These are phyloP conservation scores for Pseudonitzschia pungens DNA, from an alignment of 108 stramenopile species.

Conservation along the genomic window DNA sequence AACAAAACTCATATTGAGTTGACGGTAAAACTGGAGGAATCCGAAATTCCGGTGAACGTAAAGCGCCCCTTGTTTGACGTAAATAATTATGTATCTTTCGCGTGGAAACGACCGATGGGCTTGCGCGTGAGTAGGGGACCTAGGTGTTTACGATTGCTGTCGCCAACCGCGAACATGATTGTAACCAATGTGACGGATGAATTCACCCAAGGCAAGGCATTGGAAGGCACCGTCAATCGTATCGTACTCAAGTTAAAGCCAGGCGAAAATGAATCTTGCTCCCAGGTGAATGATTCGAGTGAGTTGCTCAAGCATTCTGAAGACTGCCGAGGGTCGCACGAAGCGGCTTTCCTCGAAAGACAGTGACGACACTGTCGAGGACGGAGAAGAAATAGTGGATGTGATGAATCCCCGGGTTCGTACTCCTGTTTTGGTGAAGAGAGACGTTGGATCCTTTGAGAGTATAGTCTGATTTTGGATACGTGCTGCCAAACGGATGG, in stretches of 20 bases:
- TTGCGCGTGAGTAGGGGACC: constrained; percentile 66
- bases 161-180: constrained; percentile 62
- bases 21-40: constrained; percentile 35
- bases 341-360: constrained; percentile 18
- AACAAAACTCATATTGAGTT: constrained; percentile 35
- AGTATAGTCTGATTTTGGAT: constrained; percentile 41
- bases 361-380: not conserved
- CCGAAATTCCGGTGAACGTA: constrained; percentile 20
- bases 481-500: constrained; percentile 66
- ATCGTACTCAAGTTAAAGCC: constrained; percentile 61
- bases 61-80: constrained; percentile 73
- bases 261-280: constrained; percentile 51
- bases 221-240: constrained; percentile 88
- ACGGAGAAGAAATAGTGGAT: constrained; percentile 12
- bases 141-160: constrained; percentile 66
- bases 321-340: constrained; percentile 31
- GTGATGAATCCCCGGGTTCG: constrained; percentile 31
- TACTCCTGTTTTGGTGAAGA: constrained; percentile 39
- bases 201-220: constrained; percentile 48
- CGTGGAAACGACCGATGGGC: constrained; percentile 66
- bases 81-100: constrained; percentile 69
- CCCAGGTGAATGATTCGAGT: constrained; percentile 53
- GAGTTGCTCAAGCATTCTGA: constrained; percentile 39
- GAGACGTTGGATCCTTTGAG: not conserved
- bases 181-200: constrained; percentile 64